A percentile compares a stretch with the other conserved stretches of the same genome.
Conservation (phyloP, 768 basidiomycete species). For the Leccinum incarnatum region DNA sequence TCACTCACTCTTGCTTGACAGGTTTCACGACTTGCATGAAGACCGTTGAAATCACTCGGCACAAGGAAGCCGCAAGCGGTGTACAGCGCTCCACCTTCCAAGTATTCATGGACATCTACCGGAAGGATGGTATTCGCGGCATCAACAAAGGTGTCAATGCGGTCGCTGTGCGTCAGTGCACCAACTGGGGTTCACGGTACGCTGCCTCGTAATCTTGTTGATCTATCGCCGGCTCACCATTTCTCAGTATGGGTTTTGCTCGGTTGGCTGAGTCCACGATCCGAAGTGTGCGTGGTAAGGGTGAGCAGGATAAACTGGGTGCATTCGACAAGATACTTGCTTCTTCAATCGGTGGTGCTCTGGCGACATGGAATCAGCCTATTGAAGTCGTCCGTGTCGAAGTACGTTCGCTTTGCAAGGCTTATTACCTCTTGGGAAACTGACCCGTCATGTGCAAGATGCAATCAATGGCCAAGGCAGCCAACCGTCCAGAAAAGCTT, state of each 20-base stretch:
- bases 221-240: slow-evolving; percentile 5
- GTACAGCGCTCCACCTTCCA: slow-evolving; percentile 91
- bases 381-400: slow-evolving; percentile 98
- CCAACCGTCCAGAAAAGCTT: slow-evolving; percentile 85
- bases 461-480: slow-evolving; percentile 95
- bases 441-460: slow-evolving; percentile 54
- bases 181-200: slow-evolving; percentile 90
- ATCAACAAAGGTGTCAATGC: slow-evolving; percentile 99
- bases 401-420: slow-evolving; percentile 39
- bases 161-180: slow-evolving; percentile 87
- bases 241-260: slow-evolving; percentile 87
- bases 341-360: slow-evolving; percentile 87
- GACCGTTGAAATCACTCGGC: slow-evolving; percentile 95
- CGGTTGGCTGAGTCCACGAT: slow-evolving; percentile 85
- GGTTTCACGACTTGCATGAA: slow-evolving; percentile 99
- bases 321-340: slow-evolving; percentile 85
- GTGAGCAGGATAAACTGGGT: slow-evolving; percentile 68
- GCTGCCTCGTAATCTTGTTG: slow-evolving; percentile 18
- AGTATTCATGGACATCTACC: slow-evolving; percentile 93
- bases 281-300: slow-evolving; percentile 73
- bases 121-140: slow-evolving; percentile 88
- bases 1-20: slow-evolving; percentile 31
- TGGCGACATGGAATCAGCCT: slow-evolving; percentile 99
- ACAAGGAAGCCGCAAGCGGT: slow-evolving; percentile 84
- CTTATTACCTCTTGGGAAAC: background rate